Conservation (phyloP, 1,284 basidiomycete species). For the Sanghuangporus sanghuang region DNA sequence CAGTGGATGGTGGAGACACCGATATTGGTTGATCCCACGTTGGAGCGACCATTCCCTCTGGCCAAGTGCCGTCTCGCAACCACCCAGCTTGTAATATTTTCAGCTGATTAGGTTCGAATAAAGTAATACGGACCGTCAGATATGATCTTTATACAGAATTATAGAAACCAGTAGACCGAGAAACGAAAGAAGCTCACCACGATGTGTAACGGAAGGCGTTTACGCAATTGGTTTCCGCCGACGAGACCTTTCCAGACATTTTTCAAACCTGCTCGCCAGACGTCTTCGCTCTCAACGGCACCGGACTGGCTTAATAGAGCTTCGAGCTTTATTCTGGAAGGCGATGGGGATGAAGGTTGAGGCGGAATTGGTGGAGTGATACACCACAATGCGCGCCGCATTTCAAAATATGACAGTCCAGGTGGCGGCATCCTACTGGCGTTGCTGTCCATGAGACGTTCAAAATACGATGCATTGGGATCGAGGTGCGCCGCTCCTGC, state of each 20-base stretch:
- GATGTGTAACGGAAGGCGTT: constrained; percentile 50
- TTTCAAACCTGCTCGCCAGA: constrained; percentile 53
- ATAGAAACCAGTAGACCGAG: constrained; percentile 3
- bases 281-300: constrained; percentile 43
- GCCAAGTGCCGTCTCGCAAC: constrained; percentile 73
- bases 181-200: constrained; percentile 43
- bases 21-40: constrained; percentile 9
- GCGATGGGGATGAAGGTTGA: constrained; percentile 27
- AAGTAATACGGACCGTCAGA: not conserved
- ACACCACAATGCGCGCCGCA: constrained; percentile 59
- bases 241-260: constrained; percentile 59
- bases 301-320: constrained; percentile 43
- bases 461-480: constrained; percentile 6
- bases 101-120: constrained; percentile 38
- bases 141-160: not conserved
- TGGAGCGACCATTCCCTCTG: constrained; percentile 46
- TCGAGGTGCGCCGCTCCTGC: not conserved
- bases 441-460: constrained; percentile 2
- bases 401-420: constrained; percentile 56
- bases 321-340: constrained; percentile 47
- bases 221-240: constrained; percentile 50
- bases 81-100: constrained; percentile 68
- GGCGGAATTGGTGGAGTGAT: constrained; percentile 23
- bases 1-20: not conserved
- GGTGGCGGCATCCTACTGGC: constrained; percentile 46